Conservation (phyloP, 2,329 filamentous ascomycete species). For the Phialocephala sp. region DNA sequence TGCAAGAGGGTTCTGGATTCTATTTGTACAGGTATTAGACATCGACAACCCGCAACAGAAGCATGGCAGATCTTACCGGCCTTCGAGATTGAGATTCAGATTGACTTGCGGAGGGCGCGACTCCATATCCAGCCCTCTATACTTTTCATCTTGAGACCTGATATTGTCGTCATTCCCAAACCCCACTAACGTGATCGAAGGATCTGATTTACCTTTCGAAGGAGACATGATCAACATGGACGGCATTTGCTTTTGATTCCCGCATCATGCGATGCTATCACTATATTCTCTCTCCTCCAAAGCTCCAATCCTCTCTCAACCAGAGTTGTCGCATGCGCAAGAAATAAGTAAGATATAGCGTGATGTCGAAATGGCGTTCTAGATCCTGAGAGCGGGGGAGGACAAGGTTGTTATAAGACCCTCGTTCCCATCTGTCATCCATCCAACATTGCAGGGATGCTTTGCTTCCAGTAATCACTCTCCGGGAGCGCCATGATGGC, state of each 20-base stretch:
- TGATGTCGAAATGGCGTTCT: neutral
- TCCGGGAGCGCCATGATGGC: neutral
- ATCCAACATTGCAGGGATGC: neutral
- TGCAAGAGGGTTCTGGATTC: slow-evolving; percentile 61
- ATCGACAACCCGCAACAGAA: too few relatives aligned
- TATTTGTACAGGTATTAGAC: slow-evolving; percentile 36
- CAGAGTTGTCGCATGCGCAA: neutral
- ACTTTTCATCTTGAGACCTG: slow-evolving; percentile 6
- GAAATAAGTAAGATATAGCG: neutral
- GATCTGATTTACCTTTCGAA: neutral
- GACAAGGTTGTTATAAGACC: neutral
- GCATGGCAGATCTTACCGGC: slow-evolving; percentile 26
- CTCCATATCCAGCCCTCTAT: neutral
- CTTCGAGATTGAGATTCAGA: slow-evolving; percentile 32
- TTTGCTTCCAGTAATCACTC: neutral
- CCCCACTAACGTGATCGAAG: neutral
- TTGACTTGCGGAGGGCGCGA: slow-evolving; percentile 25
- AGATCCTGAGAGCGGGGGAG: neutral
- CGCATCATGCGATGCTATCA: neutral
- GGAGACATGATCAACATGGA: neutral
- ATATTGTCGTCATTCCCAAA: neutral
- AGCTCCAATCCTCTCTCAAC: neutral
- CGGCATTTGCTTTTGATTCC: slow-evolving; percentile 3
- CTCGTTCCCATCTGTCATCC: too few relatives aligned
- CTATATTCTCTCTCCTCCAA: neutral